Evolutionary conservation across 2,329 filamentous ascomycete genomes (phyloP), one percentile per base, ranked within the genome.

Genomic region (Colletotrichum noveboracense): DNA sequence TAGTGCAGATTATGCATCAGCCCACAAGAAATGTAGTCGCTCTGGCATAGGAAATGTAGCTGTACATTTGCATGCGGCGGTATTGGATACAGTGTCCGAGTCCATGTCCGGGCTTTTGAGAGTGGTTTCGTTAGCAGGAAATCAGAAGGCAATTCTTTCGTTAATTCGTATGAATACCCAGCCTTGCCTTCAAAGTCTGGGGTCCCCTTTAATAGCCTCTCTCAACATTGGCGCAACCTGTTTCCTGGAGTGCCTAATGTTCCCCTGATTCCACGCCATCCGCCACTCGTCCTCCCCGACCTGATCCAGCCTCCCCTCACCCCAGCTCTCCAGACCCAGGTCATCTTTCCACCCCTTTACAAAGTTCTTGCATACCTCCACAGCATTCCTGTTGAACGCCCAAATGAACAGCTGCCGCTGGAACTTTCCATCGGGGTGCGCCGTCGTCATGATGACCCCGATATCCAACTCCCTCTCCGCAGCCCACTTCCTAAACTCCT

Each of bases 381-480:
- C 85, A 0, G 89, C 92, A 6, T 82, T 81, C 2, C 88, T 84
- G 30, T 87, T 89, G 2, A 91, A 80, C 0, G 89, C 93, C 90
- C 93, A 94, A 0, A 96, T 84, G 7, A 96, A 84, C 48, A 96
- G 81, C 80, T 97, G 91, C 66, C 95, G 86, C 77, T 87, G 86
- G 76, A 96, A 95, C 18, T 86, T 80, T 0, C 89, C 91, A 1
- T 84, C 84, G 0, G 88, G 85, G 26, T 88, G 86, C 24, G 88
- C 91, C n/a, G 91, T 91, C 2, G 94, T 95, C 93, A 96, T 94
- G 71, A 96, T 85, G 12, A 88, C 88, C 10, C 89, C 90, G 12
- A 96, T 80, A 71, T 93, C 91, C n/a, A 96, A 82, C 0, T 84
- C 78, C 71, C 89, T 88, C 81, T 92, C 90, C n/a, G 83, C 79